A percentile compares a stretch with the other conserved stretches of the same genome.
These are phyloP conservation scores for Fragilariopsis cylindrus DNA, from an alignment of 108 stramenopile genomes.

Conservation along the genomic window DNA sequence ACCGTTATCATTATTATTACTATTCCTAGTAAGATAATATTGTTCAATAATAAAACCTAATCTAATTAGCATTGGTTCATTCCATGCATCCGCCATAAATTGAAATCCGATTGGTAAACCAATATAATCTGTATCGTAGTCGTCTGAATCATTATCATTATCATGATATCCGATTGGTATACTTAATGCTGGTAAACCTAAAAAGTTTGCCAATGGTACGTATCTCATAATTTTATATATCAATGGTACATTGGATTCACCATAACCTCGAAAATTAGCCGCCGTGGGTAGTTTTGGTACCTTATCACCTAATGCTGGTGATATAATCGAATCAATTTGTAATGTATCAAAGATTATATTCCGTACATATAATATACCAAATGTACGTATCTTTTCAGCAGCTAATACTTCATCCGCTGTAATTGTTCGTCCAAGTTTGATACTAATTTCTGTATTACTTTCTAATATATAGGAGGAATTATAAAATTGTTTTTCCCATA, in stretches of 20 bases:
- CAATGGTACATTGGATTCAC: conserved; percentile 12
- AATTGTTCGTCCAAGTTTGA: conserved; percentile 40
- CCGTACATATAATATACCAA: conserved; percentile 35
- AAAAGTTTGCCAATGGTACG: conserved; percentile 15
- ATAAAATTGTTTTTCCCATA: conserved; percentile 36
- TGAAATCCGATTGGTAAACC: conserved; percentile 19
- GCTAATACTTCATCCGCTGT: conserved; percentile 48
- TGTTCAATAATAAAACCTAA: conserved; percentile 3
- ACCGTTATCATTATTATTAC: background rate
- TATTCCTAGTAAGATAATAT: background rate
- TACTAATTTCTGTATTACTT: conserved; percentile 48
- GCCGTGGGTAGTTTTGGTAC: background rate
- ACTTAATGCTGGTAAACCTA: conserved; percentile 13
- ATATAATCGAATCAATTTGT: conserved; percentile 41
- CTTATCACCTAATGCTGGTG: conserved; percentile 24
- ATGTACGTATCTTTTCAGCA: conserved; percentile 50
- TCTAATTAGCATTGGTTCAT: background rate
- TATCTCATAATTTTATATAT: conserved; percentile 18
- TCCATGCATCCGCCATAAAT: conserved; percentile 22
- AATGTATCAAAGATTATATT: conserved; percentile 26
- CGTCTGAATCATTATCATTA: background rate
- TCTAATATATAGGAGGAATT: conserved; percentile 20
- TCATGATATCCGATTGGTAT: conserved; percentile 10
- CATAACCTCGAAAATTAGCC: background rate
- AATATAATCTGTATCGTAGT: conserved; percentile 6